phyloP scores from a whole-genome alignment of 176 grass and related monocot species.

The Poa annua region DNA sequence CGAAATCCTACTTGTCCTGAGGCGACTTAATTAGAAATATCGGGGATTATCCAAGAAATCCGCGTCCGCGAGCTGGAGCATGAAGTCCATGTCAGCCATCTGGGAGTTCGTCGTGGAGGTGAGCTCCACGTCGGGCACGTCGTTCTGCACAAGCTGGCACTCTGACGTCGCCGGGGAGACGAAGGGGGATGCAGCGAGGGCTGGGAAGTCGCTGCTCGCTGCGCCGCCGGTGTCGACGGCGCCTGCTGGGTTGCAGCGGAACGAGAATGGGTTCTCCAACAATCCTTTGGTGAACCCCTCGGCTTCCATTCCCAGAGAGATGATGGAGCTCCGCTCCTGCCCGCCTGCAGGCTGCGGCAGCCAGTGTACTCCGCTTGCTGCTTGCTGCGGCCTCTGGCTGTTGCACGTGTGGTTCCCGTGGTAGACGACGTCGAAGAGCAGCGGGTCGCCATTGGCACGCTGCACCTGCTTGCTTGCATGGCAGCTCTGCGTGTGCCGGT shows the following conservation, averaged over 20 bases:
- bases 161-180: constrained; percentile 23
- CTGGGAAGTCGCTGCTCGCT: constrained; percentile 3
- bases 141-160: constrained; percentile 33
- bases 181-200: constrained; percentile 8
- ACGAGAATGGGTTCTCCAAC: constrained; percentile 21
- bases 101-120: constrained; percentile 33
- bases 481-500: constrained; percentile 77
- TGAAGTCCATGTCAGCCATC: constrained; percentile 55
- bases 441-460: constrained; percentile 64
- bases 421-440: constrained; percentile 86
- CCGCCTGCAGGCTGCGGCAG: neutral
- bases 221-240: neutral
- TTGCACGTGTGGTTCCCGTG: constrained; percentile 61
- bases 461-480: constrained; percentile 86
- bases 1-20: neutral
- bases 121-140: constrained; percentile 44
- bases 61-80: constrained; percentile 48
- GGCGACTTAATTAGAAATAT: constrained; percentile 39
- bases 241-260: neutral
- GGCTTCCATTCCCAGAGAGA: neutral
- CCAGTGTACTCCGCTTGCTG: neutral
- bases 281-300: neutral
- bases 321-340: neutral
- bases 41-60: constrained; percentile 48
- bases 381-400: neutral